Evolutionary conservation across 129 eudicot species (phyloP), one percentile per base, ranked within the genome.

Genomic region (Sambucus nigra): DNA sequence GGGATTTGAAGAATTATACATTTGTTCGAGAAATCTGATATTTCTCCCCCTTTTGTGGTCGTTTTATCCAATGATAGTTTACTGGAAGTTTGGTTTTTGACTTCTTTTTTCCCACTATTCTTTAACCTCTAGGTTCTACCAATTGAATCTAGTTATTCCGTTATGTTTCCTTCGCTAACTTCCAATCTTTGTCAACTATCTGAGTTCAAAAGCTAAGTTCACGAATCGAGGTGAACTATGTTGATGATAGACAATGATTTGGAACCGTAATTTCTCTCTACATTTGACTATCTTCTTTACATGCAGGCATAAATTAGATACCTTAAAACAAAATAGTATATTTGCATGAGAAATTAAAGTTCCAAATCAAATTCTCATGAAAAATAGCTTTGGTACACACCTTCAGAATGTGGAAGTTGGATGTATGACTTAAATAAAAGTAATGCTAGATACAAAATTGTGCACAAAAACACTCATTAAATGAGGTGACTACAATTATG

Each of bases 11-110:
- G 76, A 73, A 31, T n/a, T n/a, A 35, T 54, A 49, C 23, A 58
- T 79, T 54, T 91, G 47, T 71, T 41, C 88, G 81, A 50, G 76
- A 69, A 40, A 64, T 68, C 69, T 79, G 84, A 9, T 2, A 15
- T 42, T 18, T 15, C 20, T 13, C 5, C 19, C 5, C 7, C 19
- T 16, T 13, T 13, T 42, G 48, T 42, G 18, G 19, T 15, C 7
- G 7, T 16, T 6, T 42, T 16, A 15, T 42, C 19, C 16, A 15
- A 20, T 15, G 48, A n/a, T 15, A 42, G 48, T 13, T 13, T 13
- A 16, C 48, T n/a, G 7, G 3, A 16, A 9, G 20, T 9, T 16
- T 5, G 16, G 48, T 42, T 6, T 15, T 14, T 15, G 5, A 13
- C 20, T 15, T 42, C 19, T 14, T 13, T 6, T 16, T 2, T 2